A percentile compares a stretch with the other conserved stretches of the same genome.
Evolutionary conservation across 768 basidiomycete genomes (phyloP).

Genomic region (Amanita molliuscula): DNA sequence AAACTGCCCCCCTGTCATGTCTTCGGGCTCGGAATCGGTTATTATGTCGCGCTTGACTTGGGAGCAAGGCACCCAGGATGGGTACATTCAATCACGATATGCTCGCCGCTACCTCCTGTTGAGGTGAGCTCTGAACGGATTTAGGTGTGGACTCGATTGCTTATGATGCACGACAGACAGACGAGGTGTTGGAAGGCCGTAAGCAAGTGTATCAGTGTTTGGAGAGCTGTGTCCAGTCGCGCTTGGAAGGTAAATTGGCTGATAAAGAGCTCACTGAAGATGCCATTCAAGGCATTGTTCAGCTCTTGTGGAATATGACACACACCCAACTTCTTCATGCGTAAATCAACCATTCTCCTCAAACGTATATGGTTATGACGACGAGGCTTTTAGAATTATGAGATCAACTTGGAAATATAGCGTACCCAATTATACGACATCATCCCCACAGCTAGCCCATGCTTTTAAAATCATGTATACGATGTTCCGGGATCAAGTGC

Average conservation of each 20-base stretch:
- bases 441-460: not conserved
- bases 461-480: not conserved
- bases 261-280: conserved; percentile 14
- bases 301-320: conserved; percentile 9
- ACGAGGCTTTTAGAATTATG: not conserved
- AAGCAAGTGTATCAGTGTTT: conserved; percentile 17
- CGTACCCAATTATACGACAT: not conserved
- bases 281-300: conserved; percentile 11
- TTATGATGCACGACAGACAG: conserved; percentile 12
- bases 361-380: not conserved
- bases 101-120: conserved; percentile 22
- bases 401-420: not conserved
- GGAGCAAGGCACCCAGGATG: conserved; percentile 20
- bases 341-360: not conserved
- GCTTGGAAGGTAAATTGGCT: conserved; percentile 7
- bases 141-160: not conserved
- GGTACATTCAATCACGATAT: conserved; percentile 23
- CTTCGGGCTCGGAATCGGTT: conserved; percentile 25
- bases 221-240: too few relatives aligned
- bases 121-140: conserved; percentile 16
- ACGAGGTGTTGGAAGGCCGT: conserved; percentile 19
- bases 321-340: conserved; percentile 7
- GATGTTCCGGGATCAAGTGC: not conserved
- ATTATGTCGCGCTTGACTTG: conserved; percentile 21
- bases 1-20: conserved; percentile 23